Evolutionary conservation across 1,139 yeast species (phyloP).

Genomic region (Chernovozyma aurita): DNA sequence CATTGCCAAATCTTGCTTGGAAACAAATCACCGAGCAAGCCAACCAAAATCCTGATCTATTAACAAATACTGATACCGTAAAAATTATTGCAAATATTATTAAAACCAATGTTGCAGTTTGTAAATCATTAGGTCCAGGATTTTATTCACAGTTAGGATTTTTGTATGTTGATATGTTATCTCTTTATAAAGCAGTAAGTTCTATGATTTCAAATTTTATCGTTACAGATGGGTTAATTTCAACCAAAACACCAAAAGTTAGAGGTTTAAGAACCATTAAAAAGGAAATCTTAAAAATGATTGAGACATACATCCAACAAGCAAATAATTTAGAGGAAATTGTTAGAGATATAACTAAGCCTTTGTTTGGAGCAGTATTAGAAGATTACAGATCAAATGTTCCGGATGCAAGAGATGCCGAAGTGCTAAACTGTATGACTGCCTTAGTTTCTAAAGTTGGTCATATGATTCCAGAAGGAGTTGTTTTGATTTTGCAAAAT

Average conservation of each 20-base stretch:
- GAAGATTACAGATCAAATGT: slow-evolving; percentile 87
- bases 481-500: slow-evolving; percentile 79
- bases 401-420: slow-evolving; percentile 97
- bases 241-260: slow-evolving; percentile 92
- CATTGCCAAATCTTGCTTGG: slow-evolving; percentile 94
- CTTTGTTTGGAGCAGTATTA: slow-evolving; percentile 77
- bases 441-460: slow-evolving; percentile 88
- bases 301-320: slow-evolving; percentile 83
- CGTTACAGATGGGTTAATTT: slow-evolving; percentile 75
- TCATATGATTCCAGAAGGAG: slow-evolving; percentile 83
- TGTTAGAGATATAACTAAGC: slow-evolving; percentile 78
- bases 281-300: slow-evolving; percentile 84
- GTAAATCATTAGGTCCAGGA: slow-evolving; percentile 88
- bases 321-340: slow-evolving; percentile 86
- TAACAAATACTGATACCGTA: slow-evolving; percentile 81
- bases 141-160: slow-evolving; percentile 84
- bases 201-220: slow-evolving; percentile 82
- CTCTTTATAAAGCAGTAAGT: slow-evolving; percentile 84
- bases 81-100: slow-evolving; percentile 90
- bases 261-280: slow-evolving; percentile 94
- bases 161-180: slow-evolving; percentile 86
- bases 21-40: slow-evolving; percentile 82
- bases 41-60: slow-evolving; percentile 79
- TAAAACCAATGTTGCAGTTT: slow-evolving; percentile 92
- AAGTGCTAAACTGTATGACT: slow-evolving; percentile 91